Base-by-base conservation (phyloP, 2,329 filamentous ascomycete genomes). In the Berkeleyomyces basicola region DNA sequence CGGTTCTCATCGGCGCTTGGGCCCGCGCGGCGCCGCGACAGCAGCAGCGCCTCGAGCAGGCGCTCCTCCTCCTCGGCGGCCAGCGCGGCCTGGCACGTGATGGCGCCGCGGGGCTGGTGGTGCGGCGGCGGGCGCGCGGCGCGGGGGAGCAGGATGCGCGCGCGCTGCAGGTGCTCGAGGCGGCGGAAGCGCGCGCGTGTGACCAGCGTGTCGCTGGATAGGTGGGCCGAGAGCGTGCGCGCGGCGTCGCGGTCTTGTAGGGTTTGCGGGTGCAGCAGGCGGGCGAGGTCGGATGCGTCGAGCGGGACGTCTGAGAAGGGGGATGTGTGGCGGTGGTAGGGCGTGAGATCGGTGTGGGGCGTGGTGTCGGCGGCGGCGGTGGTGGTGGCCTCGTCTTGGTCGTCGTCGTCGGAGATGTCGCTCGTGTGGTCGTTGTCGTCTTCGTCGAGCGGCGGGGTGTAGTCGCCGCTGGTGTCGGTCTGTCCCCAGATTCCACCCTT, bases 401-500 rank as follows among this genome's bases (percentile, higher is more conserved):
- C 55, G 61, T 62, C 63, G 33, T 66, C 55, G 61, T 69, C 65
- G 3, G 89, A 90, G n/a, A 93, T 74, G 43, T 95, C 78, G 69
- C 91, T 96, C 0, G 90, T 95, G 7, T 81, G 82, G 69, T 95
- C 89, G 53, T 85, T 79, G 9, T 83, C 77, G 3, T 82, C 78
- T 16, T 64, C 62, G 3, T 75, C 70, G 9, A 76, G 72, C 6
- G 72, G 69, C 0, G 85, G 85, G 40, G 77, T 72, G 71, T 91
- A 97, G 66, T 92, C 87, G 37, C 87, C 88, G 69, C 88, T 96
- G 4, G 79, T 78, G 70, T 97, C 92, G 40, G 85, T 78, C 14
- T 85, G 84, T 1, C 92, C 91, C 84, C 90, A 96, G 75, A 88
- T 88, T 6, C 88, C 90, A 23, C 89, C 90, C 61, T 79, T 77